Evolutionary conservation across 2,329 filamentous ascomycete species (phyloP).

Genomic region (Colletotrichum orchidophilum): DNA sequence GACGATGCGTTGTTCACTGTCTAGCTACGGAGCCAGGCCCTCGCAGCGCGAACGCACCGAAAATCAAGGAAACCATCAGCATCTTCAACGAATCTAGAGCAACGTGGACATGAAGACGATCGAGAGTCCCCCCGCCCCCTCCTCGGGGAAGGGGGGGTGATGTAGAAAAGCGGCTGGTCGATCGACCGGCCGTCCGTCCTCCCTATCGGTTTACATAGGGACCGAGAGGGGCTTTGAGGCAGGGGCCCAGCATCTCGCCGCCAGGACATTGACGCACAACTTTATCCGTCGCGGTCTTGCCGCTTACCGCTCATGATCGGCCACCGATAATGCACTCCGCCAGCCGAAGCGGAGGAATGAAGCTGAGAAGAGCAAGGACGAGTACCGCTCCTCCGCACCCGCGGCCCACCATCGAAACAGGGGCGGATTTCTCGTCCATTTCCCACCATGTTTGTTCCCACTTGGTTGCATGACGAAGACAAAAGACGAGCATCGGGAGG

Average conservation of each 20-base stretch:
- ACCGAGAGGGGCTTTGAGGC: not conserved
- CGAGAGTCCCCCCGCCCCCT: not conserved
- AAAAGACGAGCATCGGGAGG: not conserved
- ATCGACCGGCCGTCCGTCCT: not conserved
- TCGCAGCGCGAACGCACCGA: not conserved
- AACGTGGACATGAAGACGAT: not conserved
- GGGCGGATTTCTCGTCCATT: constrained; percentile 6
- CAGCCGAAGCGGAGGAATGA: constrained; percentile 2
- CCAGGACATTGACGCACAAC: not conserved
- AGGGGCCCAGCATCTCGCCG: not conserved
- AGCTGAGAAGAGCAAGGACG: not conserved
- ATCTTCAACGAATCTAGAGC: not conserved
- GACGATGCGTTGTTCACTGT: constrained; percentile 4
- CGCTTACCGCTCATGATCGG: constrained; percentile 9
- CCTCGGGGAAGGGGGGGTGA: not conserved
- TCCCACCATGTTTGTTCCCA: not conserved
- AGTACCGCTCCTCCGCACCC: not conserved
- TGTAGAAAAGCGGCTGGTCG: not conserved
- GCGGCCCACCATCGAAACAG: constrained; percentile 15
- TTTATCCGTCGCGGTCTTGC: not conserved
- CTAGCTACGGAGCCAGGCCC: not conserved
- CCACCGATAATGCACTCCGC: not conserved
- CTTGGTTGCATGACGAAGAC: constrained; percentile 15
- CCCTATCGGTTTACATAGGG: not conserved
- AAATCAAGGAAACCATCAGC: constrained; percentile 1